Percentiles rank a stretch among this genome's conserved stretches.
Evolutionary conservation across 1,139 yeast genomes (phyloP).

Genomic region (Scheffersomyces illinoinensis): DNA sequence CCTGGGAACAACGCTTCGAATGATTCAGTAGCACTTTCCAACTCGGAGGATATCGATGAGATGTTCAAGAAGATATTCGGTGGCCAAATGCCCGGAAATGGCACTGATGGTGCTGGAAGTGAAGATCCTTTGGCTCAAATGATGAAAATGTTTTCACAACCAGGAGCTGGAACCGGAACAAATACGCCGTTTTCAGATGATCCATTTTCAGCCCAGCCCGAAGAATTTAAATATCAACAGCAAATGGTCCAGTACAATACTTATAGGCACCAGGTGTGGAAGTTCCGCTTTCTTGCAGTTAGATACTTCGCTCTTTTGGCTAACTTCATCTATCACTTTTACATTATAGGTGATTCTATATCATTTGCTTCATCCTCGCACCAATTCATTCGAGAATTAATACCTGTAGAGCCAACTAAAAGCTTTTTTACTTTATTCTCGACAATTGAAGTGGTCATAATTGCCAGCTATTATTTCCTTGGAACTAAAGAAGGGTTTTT

Average conservation of each 20-base stretch:
- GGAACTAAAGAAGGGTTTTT: constrained; percentile 27
- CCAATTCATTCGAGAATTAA: constrained; percentile 25
- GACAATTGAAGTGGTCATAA: constrained; percentile 34
- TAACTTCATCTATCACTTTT: constrained; percentile 40
- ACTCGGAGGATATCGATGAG: constrained; percentile 30
- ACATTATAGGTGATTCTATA: constrained; percentile 10
- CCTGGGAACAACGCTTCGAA: not conserved
- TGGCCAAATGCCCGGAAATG: constrained; percentile 10
- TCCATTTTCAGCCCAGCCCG: constrained; percentile 14
- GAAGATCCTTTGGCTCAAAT: constrained; percentile 32
- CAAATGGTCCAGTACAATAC: constrained; percentile 31
- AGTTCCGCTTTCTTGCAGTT: constrained; percentile 31
- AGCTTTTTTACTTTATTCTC: constrained; percentile 32
- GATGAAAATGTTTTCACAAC: constrained; percentile 24
- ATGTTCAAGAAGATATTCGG: constrained; percentile 36
- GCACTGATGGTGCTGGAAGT: constrained; percentile 9
- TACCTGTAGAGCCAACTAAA: constrained; percentile 13
- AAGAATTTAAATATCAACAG: constrained; percentile 28
- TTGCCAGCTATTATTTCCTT: constrained; percentile 36
- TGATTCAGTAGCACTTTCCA: not conserved
- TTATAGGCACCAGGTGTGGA: constrained; percentile 36
- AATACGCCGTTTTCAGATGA: constrained; percentile 4
- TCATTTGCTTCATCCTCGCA: constrained; percentile 34
- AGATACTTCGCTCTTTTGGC: constrained; percentile 26
- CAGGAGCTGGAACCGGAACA: constrained; percentile 12